These are phyloP conservation scores for Hypoxylon sp. DNA, from an alignment of 2,329 filamentous ascomycete species.

Conservation along the genomic window DNA sequence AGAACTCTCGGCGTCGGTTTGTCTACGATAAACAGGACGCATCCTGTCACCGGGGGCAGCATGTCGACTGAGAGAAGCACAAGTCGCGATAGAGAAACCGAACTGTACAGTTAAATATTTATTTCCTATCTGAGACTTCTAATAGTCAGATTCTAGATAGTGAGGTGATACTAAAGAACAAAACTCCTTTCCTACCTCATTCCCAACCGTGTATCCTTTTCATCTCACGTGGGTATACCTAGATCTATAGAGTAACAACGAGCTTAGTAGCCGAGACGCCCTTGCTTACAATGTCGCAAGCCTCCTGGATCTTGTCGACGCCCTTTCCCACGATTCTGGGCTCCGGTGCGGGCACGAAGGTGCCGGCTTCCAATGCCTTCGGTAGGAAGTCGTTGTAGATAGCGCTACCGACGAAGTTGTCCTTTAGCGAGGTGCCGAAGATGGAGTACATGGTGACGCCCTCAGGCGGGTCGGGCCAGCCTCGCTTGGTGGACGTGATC, in stretches of 20 bases:
- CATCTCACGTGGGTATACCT: constrained; percentile 11
- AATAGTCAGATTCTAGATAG: too few relatives aligned
- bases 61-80: too few relatives aligned
- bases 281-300: constrained; percentile 48
- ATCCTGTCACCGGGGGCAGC: too few relatives aligned
- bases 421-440: constrained; percentile 41
- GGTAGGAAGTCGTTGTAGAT: constrained; percentile 53
- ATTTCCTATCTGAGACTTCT: too few relatives aligned
- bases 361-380: constrained; percentile 48
- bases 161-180: constrained; percentile 13
- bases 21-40: too few relatives aligned
- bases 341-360: constrained; percentile 50
- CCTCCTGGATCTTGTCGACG: constrained; percentile 53
- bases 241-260: constrained; percentile 45
- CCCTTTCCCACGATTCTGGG: constrained; percentile 52
- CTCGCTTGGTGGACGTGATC: constrained; percentile 42
- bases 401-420: constrained; percentile 42
- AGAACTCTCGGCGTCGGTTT: too few relatives aligned
- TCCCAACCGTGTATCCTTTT: neutral
- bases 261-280: constrained; percentile 55
- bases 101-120: too few relatives aligned
- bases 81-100: too few relatives aligned
- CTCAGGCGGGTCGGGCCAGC: constrained; percentile 40
- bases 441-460: constrained; percentile 43
- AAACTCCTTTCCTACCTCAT: too few relatives aligned